Evolutionary conservation across 1,284 basidiomycete genomes (phyloP), one percentile per base, ranked within the genome.

Genomic region (Cryptococcus sp.): DNA sequence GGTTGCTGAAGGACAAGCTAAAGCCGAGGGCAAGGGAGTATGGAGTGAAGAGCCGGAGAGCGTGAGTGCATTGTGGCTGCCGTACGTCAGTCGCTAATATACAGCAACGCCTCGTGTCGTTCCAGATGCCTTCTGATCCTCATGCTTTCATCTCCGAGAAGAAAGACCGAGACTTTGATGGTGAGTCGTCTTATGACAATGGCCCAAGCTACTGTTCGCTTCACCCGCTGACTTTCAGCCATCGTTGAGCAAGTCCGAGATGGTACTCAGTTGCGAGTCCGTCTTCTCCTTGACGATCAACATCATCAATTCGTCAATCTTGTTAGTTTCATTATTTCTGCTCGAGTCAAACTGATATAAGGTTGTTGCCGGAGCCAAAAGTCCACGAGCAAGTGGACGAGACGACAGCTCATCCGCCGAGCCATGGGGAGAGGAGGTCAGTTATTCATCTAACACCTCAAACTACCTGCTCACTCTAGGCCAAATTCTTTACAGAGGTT

Each of bases 221-320:
- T 13, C 2, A 18, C 18, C 24, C 18, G 3, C 16, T 25, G 7
- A 24, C n/a, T 19, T 32, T 3, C 55, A 91, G 91, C 87, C 48
- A 83, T 94, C 57, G 89, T 98, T 55, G 94, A 98, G 76, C 86
- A 89, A 74, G 91, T 98, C 50, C 83, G 88, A 49, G 93, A 98
- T 70, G 94, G 93, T 45, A 87, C 87, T 39, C 93, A 91, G 47
- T 78, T 98, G 34, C 87, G 93, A 28, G 84, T 88, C 47, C 85
- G 96, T 48, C 81, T 98, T 41, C 78, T 97, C 45, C 83, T 98
- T 76, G 86, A 91, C 31, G 84, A 90, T 44, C 85, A 84, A 21
- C 85, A 88, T 53, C 94, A 98, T 57, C 74, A 75, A 53, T 74
- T 72, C 39, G 63, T 76, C 54, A 76, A 73, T 57, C 66, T 73